Percentiles rank a stretch among this genome's conserved stretches.
Evolutionary conservation across 495 filamentous ascomycete species (phyloP).

Genomic region (Geoglossum glabrum): DNA sequence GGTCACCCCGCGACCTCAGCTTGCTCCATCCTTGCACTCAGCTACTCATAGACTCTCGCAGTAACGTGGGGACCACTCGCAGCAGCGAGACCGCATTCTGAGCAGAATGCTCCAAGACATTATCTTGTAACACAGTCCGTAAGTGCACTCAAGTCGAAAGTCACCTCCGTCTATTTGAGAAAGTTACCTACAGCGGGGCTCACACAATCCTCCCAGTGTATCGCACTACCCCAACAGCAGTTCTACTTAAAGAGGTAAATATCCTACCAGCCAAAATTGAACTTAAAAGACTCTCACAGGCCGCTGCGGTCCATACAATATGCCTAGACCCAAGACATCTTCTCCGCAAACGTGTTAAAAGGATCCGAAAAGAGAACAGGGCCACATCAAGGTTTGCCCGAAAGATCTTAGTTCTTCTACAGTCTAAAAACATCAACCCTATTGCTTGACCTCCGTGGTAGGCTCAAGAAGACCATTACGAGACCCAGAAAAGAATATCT

Average conservation of each 20-base stretch:
- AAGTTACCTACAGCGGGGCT: background rate
- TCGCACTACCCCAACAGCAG: background rate
- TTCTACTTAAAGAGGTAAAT: background rate
- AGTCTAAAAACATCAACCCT: background rate
- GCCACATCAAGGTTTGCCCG: background rate
- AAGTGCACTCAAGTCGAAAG: background rate
- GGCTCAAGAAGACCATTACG: background rate
- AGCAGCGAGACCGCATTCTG: too few species aligned
- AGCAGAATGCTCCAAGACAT: too few species aligned
- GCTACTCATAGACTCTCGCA: too few species aligned
- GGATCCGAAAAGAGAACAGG: too few species aligned
- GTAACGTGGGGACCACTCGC: too few species aligned
- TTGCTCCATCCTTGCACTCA: too few species aligned
- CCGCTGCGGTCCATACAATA: background rate
- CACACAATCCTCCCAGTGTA: background rate
- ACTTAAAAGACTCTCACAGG: background rate
- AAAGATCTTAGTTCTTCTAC: background rate
- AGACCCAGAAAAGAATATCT: background rate
- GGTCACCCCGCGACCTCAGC: too few species aligned
- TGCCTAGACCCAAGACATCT: background rate
- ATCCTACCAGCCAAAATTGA: background rate
- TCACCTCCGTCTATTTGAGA: background rate
- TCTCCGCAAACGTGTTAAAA: background rate
- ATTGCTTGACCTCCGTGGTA: background rate
- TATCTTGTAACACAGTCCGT: too few species aligned